phyloP scores from a whole-genome alignment of 495 filamentous ascomycete genomes.

The Neurospora sp. region DNA sequence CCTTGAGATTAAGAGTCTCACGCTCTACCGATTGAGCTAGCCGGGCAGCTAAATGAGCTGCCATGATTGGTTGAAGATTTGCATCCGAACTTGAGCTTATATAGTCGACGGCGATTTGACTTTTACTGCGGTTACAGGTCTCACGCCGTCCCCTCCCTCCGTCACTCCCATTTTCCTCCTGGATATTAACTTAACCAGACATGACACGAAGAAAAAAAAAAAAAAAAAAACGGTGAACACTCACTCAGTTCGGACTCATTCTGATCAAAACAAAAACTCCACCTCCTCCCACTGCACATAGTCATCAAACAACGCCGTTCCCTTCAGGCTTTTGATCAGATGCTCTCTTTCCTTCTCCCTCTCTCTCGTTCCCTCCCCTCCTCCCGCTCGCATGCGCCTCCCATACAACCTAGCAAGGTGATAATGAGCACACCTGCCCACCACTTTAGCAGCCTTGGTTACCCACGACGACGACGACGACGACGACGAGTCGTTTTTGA shows the following conservation, averaged over 20 bases:
- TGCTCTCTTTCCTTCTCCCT: constrained; percentile 3
- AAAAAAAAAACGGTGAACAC: background rate
- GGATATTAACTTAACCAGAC: background rate
- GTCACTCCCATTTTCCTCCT: background rate
- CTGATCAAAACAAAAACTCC: constrained; percentile 10
- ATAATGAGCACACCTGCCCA: constrained; percentile 9
- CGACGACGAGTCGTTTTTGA: background rate
- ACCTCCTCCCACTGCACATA: constrained; percentile 13
- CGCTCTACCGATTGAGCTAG: constrained; percentile 68
- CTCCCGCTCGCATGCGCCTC: background rate
- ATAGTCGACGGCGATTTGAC: background rate
- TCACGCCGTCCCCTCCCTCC: background rate
- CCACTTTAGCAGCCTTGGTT: background rate
- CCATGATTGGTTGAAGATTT: background rate
- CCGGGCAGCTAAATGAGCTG: constrained; percentile 7
- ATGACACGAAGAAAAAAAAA: background rate
- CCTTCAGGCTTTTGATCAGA: background rate
- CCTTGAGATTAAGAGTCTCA: constrained; percentile 68
- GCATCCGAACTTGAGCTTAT: rapidly evolving
- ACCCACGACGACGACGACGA: background rate
- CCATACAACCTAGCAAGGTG: constrained; percentile 6
- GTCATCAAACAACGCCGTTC: constrained; percentile 9
- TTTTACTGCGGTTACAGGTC: background rate
- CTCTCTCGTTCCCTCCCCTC: background rate
- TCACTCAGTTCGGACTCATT: no score